phyloP scores from a whole-genome alignment of 2,329 filamentous ascomycete genomes.

The Trichothecium roseum region DNA sequence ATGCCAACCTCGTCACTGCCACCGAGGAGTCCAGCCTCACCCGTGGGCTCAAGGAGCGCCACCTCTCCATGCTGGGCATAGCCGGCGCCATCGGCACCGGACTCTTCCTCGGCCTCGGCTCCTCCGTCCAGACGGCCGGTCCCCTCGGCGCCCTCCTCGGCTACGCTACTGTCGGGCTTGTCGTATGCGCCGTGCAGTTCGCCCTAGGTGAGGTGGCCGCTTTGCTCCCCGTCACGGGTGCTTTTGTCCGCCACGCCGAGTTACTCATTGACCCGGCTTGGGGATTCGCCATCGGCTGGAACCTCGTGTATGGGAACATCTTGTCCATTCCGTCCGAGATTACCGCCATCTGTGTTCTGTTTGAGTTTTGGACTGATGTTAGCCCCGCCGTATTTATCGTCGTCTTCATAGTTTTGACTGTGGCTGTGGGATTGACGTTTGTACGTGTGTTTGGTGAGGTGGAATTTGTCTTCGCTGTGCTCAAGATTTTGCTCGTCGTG shows the following conservation, averaged over 20 bases:
- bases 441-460: constrained; percentile 52
- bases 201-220: constrained; percentile 52
- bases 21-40: constrained; percentile 33
- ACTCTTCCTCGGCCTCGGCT: constrained; percentile 48
- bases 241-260: constrained; percentile 49
- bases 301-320: constrained; percentile 43
- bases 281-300: constrained; percentile 44
- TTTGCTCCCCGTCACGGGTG: constrained; percentile 50
- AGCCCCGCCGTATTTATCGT: constrained; percentile 39
- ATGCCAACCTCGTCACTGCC: constrained; percentile 34
- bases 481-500: constrained; percentile 52
- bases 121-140: constrained; percentile 39
- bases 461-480: constrained; percentile 38
- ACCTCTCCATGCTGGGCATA: constrained; percentile 51
- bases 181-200: constrained; percentile 47
- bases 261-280: constrained; percentile 52
- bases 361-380: constrained; percentile 53
- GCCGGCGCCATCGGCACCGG: constrained; percentile 52
- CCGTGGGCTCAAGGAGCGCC: constrained; percentile 12
- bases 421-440: constrained; percentile 46
- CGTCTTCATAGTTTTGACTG: constrained; percentile 37
- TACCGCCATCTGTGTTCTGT: constrained; percentile 50
- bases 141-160: constrained; percentile 37
- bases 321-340: constrained; percentile 50
- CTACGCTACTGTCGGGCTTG: constrained; percentile 44